Percentiles rank a stretch among this genome's conserved stretches.
phyloP scores from a whole-genome alignment of 768 basidiomycete species.

The Tylopilus plumbeoviolaceoides region DNA sequence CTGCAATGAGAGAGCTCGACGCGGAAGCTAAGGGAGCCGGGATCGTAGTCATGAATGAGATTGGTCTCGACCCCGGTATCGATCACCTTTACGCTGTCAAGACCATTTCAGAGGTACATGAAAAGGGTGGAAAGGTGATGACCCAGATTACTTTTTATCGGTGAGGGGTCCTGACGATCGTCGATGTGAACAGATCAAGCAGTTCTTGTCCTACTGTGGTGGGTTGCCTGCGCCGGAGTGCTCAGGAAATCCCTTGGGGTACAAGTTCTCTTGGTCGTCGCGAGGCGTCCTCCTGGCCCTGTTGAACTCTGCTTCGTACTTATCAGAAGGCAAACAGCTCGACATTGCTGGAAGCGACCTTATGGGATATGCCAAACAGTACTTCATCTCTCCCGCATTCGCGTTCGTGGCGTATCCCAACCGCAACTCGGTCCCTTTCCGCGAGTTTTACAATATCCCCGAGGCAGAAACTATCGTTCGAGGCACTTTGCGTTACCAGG shows the following conservation, averaged over 20 bases:
- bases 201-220: conserved; percentile 93
- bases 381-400: conserved; percentile 92
- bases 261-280: conserved; percentile 99
- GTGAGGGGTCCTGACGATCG: neutral
- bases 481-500: conserved; percentile 92
- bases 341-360: conserved; percentile 75
- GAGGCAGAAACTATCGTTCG: conserved; percentile 91
- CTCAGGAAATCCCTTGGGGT: conserved; percentile 92
- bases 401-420: conserved; percentile 98
- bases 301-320: conserved; percentile 85
- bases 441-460: conserved; percentile 86
- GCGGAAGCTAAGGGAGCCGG: conserved; percentile 79
- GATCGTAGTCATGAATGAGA: conserved; percentile 94
- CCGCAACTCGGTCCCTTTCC: conserved; percentile 88
- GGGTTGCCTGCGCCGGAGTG: conserved; percentile 91
- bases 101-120: conserved; percentile 90
- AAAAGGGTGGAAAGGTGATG: conserved; percentile 85
- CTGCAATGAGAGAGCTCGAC: conserved; percentile 85
- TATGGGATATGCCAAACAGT: conserved; percentile 88
- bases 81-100: conserved; percentile 93
- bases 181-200: conserved; percentile 56
- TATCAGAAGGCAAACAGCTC: conserved; percentile 59
- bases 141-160: neutral
- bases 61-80: conserved; percentile 94
- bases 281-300: conserved; percentile 94